Evolutionary conservation across 1,284 basidiomycete species (phyloP), one percentile per base, ranked within the genome.

Genomic region (Rhizopogon hawkerae): DNA sequence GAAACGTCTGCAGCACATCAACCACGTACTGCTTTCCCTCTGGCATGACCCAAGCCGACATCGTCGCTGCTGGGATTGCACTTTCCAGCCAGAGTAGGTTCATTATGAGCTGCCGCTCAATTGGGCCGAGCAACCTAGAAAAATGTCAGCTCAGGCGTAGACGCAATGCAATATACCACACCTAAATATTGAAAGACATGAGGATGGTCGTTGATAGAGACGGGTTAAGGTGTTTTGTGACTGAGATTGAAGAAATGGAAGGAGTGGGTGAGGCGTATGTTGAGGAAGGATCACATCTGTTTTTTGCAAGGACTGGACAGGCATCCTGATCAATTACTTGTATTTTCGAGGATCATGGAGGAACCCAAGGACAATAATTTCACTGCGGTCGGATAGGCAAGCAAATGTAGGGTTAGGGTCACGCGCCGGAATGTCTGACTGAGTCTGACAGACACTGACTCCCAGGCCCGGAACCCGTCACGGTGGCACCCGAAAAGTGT

Each of bases 131-230:
- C 16, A 98, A 75, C 45, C 94, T 94, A 60, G 38, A 36, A 26
- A 43, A 9, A 42, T 26, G 52, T 56, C 54, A 66, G 54, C 37
- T 13, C 51, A 48, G 29, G 18, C 36, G 42, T 34, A 5, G 6
- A 43, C 14, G 13, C 16, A n/a, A 33, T n/a, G 1, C 2, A n/a
- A 9, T n/a, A 16, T 9, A 13, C 11, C n/a, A 14, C 11, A 64
- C 90, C 93, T 83, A 66, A 97, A 93, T 65, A 98, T 85, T 38
- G 92, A 91, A 31, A 98, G 79, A 69, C 93, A 96, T 65, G 90
- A 88, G 1, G 92, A 94, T 16, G 95, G 93, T 14, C 83, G 81
- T 60, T 85, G 79, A 66, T 96, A 98, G 43, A 98, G 75, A 42
- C 90, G 79, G 43, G 82, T 87, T 51, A 95, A 75, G 35, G 89